These are phyloP conservation scores for Cyclotella kingstonii DNA, from an alignment of 108 stramenopile species.

Conservation along the genomic window DNA sequence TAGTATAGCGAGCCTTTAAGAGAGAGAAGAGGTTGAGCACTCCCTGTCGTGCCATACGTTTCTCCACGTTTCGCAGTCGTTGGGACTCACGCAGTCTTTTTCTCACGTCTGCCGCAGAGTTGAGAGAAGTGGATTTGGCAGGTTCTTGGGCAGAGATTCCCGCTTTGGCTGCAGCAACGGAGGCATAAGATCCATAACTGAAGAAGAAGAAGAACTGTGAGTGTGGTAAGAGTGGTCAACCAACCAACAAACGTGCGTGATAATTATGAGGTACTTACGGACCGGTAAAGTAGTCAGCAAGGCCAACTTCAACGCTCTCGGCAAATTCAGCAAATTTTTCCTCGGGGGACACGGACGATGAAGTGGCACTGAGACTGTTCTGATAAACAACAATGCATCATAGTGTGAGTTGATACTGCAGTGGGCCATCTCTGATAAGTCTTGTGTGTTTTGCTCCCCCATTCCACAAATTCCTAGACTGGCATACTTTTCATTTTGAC, in stretches of 20 bases:
- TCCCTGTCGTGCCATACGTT: constrained; percentile 58
- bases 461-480: too few relatives aligned
- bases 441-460: too few relatives aligned
- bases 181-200: constrained; percentile 73
- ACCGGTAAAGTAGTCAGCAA: constrained; percentile 85
- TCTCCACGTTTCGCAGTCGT: constrained; percentile 21
- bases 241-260: too few relatives aligned
- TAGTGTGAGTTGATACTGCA: constrained; percentile 1
- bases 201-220: not conserved
- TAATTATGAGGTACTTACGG: constrained; percentile 47
- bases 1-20: constrained; percentile 81
- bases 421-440: too few relatives aligned
- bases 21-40: constrained; percentile 77
- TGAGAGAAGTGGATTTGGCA: constrained; percentile 40
- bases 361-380: constrained; percentile 1
- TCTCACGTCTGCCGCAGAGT: constrained; percentile 8
- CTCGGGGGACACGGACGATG: constrained; percentile 3
- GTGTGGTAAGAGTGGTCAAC: not conserved
- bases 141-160: constrained; percentile 59
- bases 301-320: constrained; percentile 77
- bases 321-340: constrained; percentile 81
- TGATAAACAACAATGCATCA: not conserved
- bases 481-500: too few relatives aligned
- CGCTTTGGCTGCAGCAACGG: constrained; percentile 65
- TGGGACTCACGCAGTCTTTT: too few relatives aligned